Evolutionary conservation across 345 rosid species (phyloP), one percentile per base, ranked within the genome.

Genomic region (Geranium rotundifolium): DNA sequence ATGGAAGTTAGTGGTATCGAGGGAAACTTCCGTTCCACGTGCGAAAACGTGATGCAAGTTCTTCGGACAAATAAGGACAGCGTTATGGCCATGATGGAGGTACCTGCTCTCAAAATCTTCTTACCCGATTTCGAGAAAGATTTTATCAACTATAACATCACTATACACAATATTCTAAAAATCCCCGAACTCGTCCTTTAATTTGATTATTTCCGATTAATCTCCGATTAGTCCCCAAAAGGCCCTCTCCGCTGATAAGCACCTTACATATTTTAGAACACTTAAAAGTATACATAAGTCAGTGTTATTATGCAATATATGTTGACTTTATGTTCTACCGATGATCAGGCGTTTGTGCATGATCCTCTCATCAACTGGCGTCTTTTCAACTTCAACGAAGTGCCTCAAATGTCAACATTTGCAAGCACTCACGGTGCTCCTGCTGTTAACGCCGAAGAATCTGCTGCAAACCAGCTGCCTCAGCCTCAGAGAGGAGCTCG

Each of bases 51-150:
- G 63, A 88, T 86, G 96, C 95, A 86, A 81, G 99, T 88, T 69
- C 92, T 93, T 54, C 85, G 97, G 58, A 73, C 96, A 56, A 85
- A 93, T 68, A 86, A 73, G 76, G 96, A 93, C 59, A 86, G 99
- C 69, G 97, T 90, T 60, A 90, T 86, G 99, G 97, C 97, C 63
- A 93, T 93, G 99, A 93, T 93, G 99, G 99, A 93, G 92, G 95
- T 87, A 65, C 15, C 49, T 41, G 55, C 31, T 31, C 17, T 16
- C 14, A 18, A 19, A 1, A 0, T 30, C 56, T 29, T 54, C 0
- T 56, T 34, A 16, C 56, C 4, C n/a, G n/a, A n/a, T n/a, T n/a
- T n/a, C n/a, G n/a, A n/a, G n/a, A n/a, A n/a, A n/a, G n/a, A n/a
- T n/a, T n/a, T n/a, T n/a, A n/a, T n/a, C n/a, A n/a, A n/a, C n/a